phyloP scores from a whole-genome alignment of 2,329 filamentous ascomycete genomes.

The Davidsoniella australis region DNA sequence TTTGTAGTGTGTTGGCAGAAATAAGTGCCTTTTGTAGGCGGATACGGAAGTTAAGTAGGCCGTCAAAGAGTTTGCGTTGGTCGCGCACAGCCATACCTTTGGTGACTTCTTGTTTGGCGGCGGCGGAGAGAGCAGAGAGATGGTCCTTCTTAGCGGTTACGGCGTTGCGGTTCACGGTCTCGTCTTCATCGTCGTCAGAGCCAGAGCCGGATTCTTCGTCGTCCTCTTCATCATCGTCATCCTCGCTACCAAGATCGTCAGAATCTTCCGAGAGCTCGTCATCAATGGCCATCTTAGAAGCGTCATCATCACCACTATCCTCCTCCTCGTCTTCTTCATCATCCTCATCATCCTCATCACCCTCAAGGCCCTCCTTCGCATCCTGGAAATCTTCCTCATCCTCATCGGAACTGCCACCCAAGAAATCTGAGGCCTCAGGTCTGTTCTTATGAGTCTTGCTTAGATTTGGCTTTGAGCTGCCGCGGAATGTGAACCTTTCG shows the following conservation, averaged over 20 bases:
- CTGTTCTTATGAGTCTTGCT: constrained; percentile 22
- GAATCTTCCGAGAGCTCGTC: constrained; percentile 18
- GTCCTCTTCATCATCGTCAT: constrained; percentile 18
- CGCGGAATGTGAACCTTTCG: constrained; percentile 50
- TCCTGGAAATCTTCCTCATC: constrained; percentile 22
- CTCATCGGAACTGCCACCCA: constrained; percentile 30
- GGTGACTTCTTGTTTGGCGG: constrained; percentile 39
- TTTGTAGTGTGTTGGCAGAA: constrained; percentile 56
- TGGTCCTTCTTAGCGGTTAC: constrained; percentile 2
- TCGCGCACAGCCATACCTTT: constrained; percentile 77
- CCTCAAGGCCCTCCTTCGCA: constrained; percentile 23
- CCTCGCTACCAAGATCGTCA: constrained; percentile 20
- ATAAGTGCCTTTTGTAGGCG: constrained; percentile 82
- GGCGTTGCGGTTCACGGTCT: constrained; percentile 11
- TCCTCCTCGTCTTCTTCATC: constrained; percentile 23
- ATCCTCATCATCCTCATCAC: constrained; percentile 22
- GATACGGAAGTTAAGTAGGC: constrained; percentile 77
- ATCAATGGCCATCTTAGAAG: constrained; percentile 17
- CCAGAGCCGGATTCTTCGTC: constrained; percentile 16
- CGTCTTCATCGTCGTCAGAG: constrained; percentile 15
- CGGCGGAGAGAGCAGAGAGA: constrained; percentile 12
- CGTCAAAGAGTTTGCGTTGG: constrained; percentile 74
- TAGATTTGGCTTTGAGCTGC: constrained; percentile 34
- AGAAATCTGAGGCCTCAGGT: constrained; percentile 39
- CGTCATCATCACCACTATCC: constrained; percentile 18